phyloP scores from a whole-genome alignment of 2,329 filamentous ascomycete species.

The Claviceps sorghi region DNA sequence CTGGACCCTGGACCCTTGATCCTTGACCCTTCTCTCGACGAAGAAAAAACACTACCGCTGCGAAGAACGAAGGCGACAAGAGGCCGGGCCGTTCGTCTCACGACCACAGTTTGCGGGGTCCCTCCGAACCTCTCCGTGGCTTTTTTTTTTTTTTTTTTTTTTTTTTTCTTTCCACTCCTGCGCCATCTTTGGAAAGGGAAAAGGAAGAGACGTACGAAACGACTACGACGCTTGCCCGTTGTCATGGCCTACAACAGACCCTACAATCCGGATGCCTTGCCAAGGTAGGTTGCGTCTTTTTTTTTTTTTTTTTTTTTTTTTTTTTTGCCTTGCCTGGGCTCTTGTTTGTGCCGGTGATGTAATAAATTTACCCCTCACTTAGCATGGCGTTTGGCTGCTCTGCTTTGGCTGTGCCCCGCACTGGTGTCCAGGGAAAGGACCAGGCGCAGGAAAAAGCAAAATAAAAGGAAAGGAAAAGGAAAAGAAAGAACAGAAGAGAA shows the following conservation, averaged over 20 bases:
- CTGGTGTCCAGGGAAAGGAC: not conserved
- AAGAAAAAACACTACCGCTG: not conserved
- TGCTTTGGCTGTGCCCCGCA: not conserved
- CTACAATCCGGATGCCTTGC: conserved; percentile 88
- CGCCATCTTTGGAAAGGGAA: not conserved
- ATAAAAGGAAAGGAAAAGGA: not conserved
- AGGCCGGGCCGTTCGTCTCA: not conserved
- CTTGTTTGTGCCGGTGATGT: not conserved
- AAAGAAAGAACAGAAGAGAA: not conserved
- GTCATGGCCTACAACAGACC: conserved; percentile 87
- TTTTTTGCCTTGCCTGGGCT: not conserved
- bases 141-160: not conserved
- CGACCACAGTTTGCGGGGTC: not conserved
- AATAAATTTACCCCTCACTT: not conserved
- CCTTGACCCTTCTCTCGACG: not conserved
- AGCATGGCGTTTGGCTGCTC: conserved; percentile 1
- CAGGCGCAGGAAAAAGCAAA: not conserved
- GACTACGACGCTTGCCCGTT: not conserved
- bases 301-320: conserved; percentile 5
- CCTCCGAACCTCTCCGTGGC: not conserved
- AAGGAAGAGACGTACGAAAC: not conserved
- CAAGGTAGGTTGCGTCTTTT: conserved; percentile 49
- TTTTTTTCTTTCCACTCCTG: not conserved
- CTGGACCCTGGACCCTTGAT: too few relatives aligned
- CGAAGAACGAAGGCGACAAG: not conserved